A percentile compares a stretch with the other conserved stretches of the same genome.
Conservation (phyloP, 805 yeast species). For the Ogataea angusta region DNA sequence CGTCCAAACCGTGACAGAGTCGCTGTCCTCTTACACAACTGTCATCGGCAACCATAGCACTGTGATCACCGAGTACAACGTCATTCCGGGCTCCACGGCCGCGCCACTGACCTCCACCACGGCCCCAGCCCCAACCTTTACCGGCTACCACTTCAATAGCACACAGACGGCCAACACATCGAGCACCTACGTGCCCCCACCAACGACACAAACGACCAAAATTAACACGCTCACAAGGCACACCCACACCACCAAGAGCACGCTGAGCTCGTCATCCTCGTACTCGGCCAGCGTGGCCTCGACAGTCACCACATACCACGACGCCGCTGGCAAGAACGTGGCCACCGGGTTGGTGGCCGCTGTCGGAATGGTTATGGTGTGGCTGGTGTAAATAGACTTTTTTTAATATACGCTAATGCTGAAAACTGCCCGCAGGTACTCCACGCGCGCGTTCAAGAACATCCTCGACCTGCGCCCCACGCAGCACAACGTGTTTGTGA, state of each 20-base stretch:
- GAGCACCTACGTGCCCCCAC: neutral
- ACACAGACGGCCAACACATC: slow-evolving; percentile 5
- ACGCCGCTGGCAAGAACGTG: slow-evolving; percentile 14
- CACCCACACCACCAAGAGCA: slow-evolving; percentile 4
- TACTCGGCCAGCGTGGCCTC: slow-evolving; percentile 3
- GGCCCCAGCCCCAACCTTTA: neutral
- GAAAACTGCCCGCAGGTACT: neutral
- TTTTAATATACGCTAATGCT: neutral
- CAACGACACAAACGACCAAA: slow-evolving; percentile 1
- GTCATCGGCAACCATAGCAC: slow-evolving; percentile 35
- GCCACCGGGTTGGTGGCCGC: slow-evolving; percentile 2
- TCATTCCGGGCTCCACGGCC: slow-evolving; percentile 8
- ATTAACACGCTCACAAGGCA: slow-evolving; percentile 3
- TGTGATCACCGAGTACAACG: slow-evolving; percentile 40
- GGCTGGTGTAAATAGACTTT: slow-evolving; percentile 8
- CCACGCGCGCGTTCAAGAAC: slow-evolving; percentile 15
- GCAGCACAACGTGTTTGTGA: slow-evolving; percentile 23
- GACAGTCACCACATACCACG: slow-evolving; percentile 27
- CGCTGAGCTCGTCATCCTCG: slow-evolving; percentile 1
- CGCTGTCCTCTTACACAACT: slow-evolving; percentile 28
- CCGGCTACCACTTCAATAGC: slow-evolving; percentile 1
- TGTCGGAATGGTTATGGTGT: slow-evolving; percentile 4
- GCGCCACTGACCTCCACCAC: neutral
- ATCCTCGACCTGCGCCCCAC: slow-evolving; percentile 24
- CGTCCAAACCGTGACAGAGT: slow-evolving; percentile 11